Conservation (phyloP, 1,139 yeast genomes). For the Geotrichum europaeum region DNA sequence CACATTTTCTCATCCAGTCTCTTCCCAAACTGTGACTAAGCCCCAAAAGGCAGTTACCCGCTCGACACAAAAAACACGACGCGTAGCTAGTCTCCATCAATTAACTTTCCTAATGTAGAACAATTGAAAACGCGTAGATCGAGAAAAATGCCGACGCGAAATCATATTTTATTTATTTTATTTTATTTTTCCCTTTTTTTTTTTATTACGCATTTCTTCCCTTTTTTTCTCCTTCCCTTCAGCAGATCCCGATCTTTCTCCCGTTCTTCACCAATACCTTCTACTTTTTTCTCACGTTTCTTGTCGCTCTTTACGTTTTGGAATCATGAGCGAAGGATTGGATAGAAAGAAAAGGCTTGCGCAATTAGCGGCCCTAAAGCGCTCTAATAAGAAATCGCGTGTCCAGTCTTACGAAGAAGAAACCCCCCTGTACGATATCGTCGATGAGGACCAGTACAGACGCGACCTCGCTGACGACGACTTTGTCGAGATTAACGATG, state of each 20-base stretch:
- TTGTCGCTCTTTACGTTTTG: not conserved
- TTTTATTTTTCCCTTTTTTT: not conserved
- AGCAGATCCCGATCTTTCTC: not conserved
- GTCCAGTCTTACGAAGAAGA: slow-evolving; percentile 8
- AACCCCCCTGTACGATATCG: slow-evolving; percentile 15
- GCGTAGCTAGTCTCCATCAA: not conserved
- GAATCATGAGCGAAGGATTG: slow-evolving; percentile 2
- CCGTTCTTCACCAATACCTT: not conserved
- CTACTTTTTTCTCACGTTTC: not conserved
- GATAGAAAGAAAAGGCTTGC: slow-evolving; percentile 15
- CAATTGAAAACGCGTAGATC: not conserved
- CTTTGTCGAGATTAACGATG: slow-evolving; percentile 22
- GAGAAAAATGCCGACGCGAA: slow-evolving; percentile 2
- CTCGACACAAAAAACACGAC: not conserved
- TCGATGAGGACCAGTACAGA: slow-evolving; percentile 15
- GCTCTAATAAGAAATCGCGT: slow-evolving; percentile 7
- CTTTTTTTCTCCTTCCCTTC: not conserved
- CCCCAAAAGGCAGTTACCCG: not conserved
- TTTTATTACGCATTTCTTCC: not conserved
- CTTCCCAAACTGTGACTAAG: not conserved
- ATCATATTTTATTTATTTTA: not conserved
- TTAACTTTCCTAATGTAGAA: not conserved
- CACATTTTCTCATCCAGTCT: too few relatives aligned
- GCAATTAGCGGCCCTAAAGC: slow-evolving; percentile 12
- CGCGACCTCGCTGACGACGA: slow-evolving; percentile 24